phyloP scores from a whole-genome alignment of 768 basidiomycete species.

The Cantharellus anzutake region DNA sequence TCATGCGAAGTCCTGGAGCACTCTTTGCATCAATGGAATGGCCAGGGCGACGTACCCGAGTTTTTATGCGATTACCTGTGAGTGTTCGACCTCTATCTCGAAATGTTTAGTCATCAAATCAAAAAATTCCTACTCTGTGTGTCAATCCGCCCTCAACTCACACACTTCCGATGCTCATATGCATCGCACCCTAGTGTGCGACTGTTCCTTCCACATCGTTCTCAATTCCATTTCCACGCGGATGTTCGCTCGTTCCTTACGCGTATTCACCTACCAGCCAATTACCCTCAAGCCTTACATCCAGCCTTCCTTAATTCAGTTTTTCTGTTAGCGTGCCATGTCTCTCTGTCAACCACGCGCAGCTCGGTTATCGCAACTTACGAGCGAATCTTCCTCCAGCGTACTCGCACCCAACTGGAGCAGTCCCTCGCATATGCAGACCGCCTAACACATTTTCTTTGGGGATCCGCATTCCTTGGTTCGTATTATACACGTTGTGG shows the following conservation, averaged over 20 bases:
- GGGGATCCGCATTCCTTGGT: constrained; percentile 36
- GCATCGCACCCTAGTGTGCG: not conserved
- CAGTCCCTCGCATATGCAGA: constrained; percentile 6
- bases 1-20: no score
- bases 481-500: constrained; percentile 45
- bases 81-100: not conserved
- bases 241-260: not conserved
- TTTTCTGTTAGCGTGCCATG: constrained; percentile 7
- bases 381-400: constrained; percentile 7
- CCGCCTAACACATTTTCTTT: constrained; percentile 1
- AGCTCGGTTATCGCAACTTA: not conserved
- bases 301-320: constrained; percentile 7
- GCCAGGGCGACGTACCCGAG: no score
- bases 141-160: no score
- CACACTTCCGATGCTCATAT: not conserved
- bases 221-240: not conserved
- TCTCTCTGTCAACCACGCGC: not conserved
- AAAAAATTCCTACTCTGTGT: no score
- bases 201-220: not conserved
- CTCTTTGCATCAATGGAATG: no score
- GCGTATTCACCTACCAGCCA: not conserved
- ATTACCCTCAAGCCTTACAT: not conserved
- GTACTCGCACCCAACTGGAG: constrained; percentile 3
- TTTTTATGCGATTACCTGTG: not conserved
- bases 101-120: not conserved